Percentiles rank a stretch among this genome's conserved stretches.
These are phyloP conservation scores for Trichosanthes truncata DNA, from an alignment of 306 rosid species.

Conservation along the genomic window DNA sequence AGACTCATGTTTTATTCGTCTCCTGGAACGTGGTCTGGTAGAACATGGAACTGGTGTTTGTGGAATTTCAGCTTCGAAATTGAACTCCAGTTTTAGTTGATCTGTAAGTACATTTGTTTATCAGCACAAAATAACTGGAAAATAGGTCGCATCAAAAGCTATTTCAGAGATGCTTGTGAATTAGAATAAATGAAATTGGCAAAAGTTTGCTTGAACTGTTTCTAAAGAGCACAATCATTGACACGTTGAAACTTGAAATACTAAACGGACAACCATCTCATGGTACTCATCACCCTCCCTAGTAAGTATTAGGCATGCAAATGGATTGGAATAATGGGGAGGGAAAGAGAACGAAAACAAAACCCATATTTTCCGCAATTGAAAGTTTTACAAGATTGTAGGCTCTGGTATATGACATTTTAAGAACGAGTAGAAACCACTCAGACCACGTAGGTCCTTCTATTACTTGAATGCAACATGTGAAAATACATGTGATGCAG, in stretches of 20 bases:
- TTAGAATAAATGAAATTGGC: not conserved
- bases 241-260: not conserved
- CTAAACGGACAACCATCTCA: not conserved
- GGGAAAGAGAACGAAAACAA: not conserved
- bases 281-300: not conserved
- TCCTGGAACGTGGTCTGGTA: slow-evolving; percentile 40
- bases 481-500: not conserved
- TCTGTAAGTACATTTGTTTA: slow-evolving; percentile 9
- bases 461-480: not conserved
- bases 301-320: not conserved
- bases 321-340: not conserved
- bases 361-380: not conserved
- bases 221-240: not conserved
- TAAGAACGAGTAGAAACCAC: not conserved
- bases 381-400: not conserved
- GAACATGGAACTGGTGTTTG: slow-evolving; percentile 56
- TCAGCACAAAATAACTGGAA: not conserved
- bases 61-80: slow-evolving; percentile 41
- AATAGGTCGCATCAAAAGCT: not conserved
- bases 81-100: slow-evolving; percentile 27
- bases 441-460: not conserved
- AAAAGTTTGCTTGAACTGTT: not conserved
- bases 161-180: not conserved
- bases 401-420: not conserved
- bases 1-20: slow-evolving; percentile 53